Evolutionary conservation across 495 filamentous ascomycete species (phyloP), one percentile per base, ranked within the genome.

Genomic region (Tuber magnatum): DNA sequence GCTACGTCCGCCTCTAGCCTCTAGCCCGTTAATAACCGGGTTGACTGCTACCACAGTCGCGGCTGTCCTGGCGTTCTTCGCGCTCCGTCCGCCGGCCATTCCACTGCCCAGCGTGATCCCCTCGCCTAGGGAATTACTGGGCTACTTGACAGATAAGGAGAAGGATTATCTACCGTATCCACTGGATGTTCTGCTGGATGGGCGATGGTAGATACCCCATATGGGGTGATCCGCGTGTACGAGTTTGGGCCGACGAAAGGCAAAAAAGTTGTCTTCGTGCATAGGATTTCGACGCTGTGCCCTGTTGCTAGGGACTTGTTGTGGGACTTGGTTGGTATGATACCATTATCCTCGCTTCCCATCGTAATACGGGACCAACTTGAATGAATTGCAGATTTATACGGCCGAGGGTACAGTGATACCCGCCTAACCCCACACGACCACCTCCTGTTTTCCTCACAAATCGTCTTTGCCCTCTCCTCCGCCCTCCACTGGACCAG

Each of bases 191-290:
- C 86, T 93, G 39, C 94, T 93, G 0, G 93, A 93, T 24, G 89
- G 85, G 9, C 86, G 92, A 61, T 89, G 94, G 90, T 97, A 32
- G 82, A 86, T 5, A 92, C 89, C 10, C 91, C 92, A 74, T 97
- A 94, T 79, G 94, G 94, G 35, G 89, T 87, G 40, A 90, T 93
- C 40, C 85, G 92, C 48, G 91, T 94, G 20, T 97, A 97, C 81
- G 94, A 98, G 86, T 97, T 90, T 86, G 94, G 94, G 14, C 93
- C 93, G n/a, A 88, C 90, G 74, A 83, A 88, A 71, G 94, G 94
- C 6, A 84, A 87, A 35, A 97, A 93, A 81, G 91, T 97, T 1
- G 80, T 97, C 46, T 84, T 97, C 38, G 84, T 97, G 35, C 94
- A 97, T 82, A 94, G 94, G 41, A 96, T 97, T 80, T 91, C 88